These are phyloP conservation scores for Boletus patriciae DNA, from an alignment of 768 basidiomycete species.

Conservation along the genomic window DNA sequence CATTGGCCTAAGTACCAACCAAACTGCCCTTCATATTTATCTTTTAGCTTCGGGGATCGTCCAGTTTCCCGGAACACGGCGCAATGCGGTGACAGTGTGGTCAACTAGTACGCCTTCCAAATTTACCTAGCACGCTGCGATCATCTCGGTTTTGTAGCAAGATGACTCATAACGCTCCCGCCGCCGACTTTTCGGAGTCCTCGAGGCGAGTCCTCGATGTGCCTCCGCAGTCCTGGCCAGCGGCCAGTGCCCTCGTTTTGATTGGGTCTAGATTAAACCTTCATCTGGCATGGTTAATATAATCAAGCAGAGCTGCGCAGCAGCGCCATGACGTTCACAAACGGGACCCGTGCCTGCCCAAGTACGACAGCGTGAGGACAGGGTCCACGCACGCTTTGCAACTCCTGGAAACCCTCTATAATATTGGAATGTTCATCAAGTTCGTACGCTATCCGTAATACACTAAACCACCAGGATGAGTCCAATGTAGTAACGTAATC, in stretches of 20 bases:
- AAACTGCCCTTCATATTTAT: not conserved
- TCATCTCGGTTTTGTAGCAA: not conserved
- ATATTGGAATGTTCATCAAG: slow-evolving; percentile 12
- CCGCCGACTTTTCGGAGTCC: too few relatives aligned
- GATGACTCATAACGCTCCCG: too few relatives aligned
- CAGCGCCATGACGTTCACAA: too few relatives aligned
- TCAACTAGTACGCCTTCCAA: not conserved
- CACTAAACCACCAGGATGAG: slow-evolving; percentile 15
- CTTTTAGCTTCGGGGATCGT: not conserved
- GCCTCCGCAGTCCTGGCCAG: too few relatives aligned
- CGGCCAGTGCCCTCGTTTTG: too few relatives aligned
- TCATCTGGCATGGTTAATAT: too few relatives aligned
- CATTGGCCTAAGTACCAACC: not conserved
- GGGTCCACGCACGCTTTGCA: too few relatives aligned
- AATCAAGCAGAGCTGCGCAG: too few relatives aligned
- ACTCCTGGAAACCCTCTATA: slow-evolving; percentile 5
- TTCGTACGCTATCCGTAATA: slow-evolving; percentile 26
- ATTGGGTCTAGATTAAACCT: too few relatives aligned
- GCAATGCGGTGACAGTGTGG: slow-evolving; percentile 16
- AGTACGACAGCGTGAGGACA: not conserved
- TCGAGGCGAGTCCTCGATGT: too few relatives aligned
- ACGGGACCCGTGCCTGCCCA: too few relatives aligned
- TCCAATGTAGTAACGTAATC: slow-evolving; percentile 13
- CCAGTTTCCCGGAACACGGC: slow-evolving; percentile 30
- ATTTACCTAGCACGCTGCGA: not conserved